A percentile compares a stretch with the other conserved stretches of the same genome.
These are phyloP conservation scores for Saturnispora mendoncae DNA, from an alignment of 805 yeast genomes.

Conservation along the genomic window DNA sequence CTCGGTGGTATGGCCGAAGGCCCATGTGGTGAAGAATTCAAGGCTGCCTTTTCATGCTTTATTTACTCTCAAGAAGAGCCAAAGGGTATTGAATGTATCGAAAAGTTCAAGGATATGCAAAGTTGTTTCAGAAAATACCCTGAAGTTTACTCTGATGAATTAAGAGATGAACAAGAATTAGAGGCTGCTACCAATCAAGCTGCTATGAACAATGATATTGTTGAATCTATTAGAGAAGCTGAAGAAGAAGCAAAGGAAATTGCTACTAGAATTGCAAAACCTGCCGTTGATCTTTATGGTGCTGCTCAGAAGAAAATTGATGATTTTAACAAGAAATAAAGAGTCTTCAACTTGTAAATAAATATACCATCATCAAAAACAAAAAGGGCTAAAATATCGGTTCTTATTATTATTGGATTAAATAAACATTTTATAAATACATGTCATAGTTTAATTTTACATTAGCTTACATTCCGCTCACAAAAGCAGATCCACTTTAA, in stretches of 20 bases:
- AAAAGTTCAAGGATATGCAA: constrained; percentile 87
- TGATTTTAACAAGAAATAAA: constrained; percentile 13
- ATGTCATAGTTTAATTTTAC: no score
- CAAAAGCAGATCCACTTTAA: no score
- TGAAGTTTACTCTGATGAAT: constrained; percentile 87
- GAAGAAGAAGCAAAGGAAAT: constrained; percentile 17
- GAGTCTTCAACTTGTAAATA: background rate
- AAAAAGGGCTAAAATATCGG: no score
- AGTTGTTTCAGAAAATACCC: constrained; percentile 88
- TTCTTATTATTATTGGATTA: no score
- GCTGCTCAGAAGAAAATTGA: constrained; percentile 17
- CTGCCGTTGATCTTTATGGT: constrained; percentile 14
- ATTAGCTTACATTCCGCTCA: no score
- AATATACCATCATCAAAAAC: background rate
- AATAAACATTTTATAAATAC: background rate
- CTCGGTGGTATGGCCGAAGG: constrained; percentile 98
- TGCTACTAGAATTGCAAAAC: background rate
- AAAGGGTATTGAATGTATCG: constrained; percentile 92
- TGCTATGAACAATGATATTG: constrained; percentile 15
- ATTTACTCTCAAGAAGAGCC: constrained; percentile 92
- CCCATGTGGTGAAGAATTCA: constrained; percentile 95
- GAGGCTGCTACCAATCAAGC: constrained; percentile 16
- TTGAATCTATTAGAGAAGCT: constrained; percentile 18
- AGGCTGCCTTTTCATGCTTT: constrained; percentile 90
- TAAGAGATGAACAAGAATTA: constrained; percentile 63